Conservation (phyloP, 169 alveolate species). For the Eimeria sp. region DNA sequence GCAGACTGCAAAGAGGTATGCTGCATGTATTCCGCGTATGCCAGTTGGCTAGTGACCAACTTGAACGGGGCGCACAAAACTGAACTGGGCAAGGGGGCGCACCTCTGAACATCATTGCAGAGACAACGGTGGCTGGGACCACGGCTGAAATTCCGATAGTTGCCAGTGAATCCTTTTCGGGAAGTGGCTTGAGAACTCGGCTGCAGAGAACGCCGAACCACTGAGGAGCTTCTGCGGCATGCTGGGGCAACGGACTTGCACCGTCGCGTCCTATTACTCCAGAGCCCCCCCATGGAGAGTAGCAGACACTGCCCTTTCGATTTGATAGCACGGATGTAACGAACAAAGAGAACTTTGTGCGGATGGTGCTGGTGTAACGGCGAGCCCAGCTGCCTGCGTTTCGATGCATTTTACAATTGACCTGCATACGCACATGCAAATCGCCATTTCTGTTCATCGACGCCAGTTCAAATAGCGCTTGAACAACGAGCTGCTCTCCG, state of each 20-base stretch:
- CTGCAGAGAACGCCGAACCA: conserved; percentile 74
- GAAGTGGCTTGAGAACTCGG: conserved; percentile 49
- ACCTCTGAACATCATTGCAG: conserved; percentile 63
- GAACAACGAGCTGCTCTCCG: too few species aligned
- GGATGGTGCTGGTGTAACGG: conserved; percentile 47
- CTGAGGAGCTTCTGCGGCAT: conserved; percentile 13
- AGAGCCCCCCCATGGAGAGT: conserved; percentile 55
- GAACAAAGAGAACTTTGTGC: conserved; percentile 58
- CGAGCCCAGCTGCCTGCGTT: conserved; percentile 74
- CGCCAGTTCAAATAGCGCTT: background rate
- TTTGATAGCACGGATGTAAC: conserved; percentile 39
- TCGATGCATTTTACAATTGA: conserved; percentile 42
- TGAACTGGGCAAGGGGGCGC: background rate
- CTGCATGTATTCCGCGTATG: background rate
- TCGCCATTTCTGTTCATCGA: background rate
- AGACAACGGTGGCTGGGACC: conserved; percentile 35
- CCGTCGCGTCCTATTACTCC: background rate
- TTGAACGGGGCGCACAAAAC: background rate
- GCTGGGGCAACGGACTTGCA: conserved; percentile 14
- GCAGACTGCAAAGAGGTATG: background rate
- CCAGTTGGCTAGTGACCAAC: background rate
- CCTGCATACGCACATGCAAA: conserved; percentile 7
- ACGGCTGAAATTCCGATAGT: conserved; percentile 53
- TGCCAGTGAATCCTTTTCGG: background rate
- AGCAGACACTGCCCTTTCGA: conserved; percentile 70